Conservation (phyloP, 176 grass and related monocot genomes). For the Musa schizocarpa region DNA sequence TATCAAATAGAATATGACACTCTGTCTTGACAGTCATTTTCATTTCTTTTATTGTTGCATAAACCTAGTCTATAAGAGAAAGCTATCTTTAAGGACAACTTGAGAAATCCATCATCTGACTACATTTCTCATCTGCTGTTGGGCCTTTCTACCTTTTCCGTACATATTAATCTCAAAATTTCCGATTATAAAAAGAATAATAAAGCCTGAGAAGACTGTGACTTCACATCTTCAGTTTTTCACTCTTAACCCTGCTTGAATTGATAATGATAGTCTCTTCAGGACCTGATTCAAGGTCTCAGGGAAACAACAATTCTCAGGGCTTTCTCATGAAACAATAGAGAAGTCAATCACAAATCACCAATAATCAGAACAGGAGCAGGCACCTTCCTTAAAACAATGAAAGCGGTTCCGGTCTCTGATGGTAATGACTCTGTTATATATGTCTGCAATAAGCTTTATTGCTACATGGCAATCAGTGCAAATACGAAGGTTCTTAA, state of each 20-base stretch:
- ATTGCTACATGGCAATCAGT: constrained; percentile 24
- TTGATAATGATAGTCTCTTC: background rate
- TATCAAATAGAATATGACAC: too few species aligned
- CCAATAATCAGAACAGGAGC: constrained; percentile 38
- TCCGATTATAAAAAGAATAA: background rate
- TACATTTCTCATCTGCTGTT: too few species aligned
- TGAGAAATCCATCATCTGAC: background rate
- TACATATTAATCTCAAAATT: background rate
- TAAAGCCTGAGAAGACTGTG: background rate
- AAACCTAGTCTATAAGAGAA: background rate
- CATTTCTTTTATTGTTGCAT: background rate
- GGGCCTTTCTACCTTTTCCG: background rate
- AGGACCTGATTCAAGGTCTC: background rate
- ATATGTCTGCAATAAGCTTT: constrained; percentile 26
- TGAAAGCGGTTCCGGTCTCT: constrained; percentile 32
- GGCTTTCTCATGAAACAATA: background rate
- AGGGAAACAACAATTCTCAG: background rate
- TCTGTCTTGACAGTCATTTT: background rate
- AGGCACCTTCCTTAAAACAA: constrained; percentile 22
- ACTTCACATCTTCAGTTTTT: background rate
- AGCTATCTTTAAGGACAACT: background rate
- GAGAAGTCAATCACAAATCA: background rate
- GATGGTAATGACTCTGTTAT: constrained; percentile 24
- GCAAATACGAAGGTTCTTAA: constrained; percentile 35
- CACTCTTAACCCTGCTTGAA: background rate